Percentiles rank a stretch among this genome's conserved stretches.
Evolutionary conservation across 2,329 filamentous ascomycete genomes (phyloP).

Genomic region (Phyllosticta ampelicida): DNA sequence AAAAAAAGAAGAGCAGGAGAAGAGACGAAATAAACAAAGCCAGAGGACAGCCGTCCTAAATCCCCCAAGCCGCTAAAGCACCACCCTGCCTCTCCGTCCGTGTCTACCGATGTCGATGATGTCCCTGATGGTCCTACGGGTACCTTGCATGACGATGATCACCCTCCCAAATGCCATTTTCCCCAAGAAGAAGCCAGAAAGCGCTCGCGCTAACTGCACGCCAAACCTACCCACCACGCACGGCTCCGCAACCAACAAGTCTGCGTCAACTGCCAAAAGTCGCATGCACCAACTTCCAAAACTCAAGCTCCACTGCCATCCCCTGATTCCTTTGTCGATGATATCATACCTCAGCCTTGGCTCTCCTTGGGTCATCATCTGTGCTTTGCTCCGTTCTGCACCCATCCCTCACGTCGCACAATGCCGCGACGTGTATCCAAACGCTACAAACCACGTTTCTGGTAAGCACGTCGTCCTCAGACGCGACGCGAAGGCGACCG

Average conservation of each 20-base stretch:
- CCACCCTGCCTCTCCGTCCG: background rate
- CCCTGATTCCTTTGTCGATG: background rate
- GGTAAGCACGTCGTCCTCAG: background rate
- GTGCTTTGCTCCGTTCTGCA: background rate
- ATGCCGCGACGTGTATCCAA: background rate
- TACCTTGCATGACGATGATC: conserved; percentile 9
- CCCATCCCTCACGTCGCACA: background rate
- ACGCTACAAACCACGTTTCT: background rate
- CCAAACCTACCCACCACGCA: background rate
- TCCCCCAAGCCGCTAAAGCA: background rate
- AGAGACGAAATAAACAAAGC: background rate
- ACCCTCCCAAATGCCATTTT: background rate
- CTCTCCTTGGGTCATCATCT: background rate
- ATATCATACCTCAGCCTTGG: conserved; percentile 8
- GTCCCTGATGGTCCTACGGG: background rate
- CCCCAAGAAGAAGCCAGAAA: background rate
- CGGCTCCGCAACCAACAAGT: conserved; percentile 5
- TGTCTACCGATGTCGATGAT: background rate
- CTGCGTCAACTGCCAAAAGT: background rate
- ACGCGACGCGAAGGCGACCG: conserved; percentile 1
- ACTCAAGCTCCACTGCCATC: background rate
- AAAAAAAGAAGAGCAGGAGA: background rate
- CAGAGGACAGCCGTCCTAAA: background rate
- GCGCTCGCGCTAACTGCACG: background rate
- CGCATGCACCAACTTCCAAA: background rate